Base-by-base conservation (phyloP, 2,329 filamentous ascomycete genomes). In the Raffaelea arxii region DNA sequence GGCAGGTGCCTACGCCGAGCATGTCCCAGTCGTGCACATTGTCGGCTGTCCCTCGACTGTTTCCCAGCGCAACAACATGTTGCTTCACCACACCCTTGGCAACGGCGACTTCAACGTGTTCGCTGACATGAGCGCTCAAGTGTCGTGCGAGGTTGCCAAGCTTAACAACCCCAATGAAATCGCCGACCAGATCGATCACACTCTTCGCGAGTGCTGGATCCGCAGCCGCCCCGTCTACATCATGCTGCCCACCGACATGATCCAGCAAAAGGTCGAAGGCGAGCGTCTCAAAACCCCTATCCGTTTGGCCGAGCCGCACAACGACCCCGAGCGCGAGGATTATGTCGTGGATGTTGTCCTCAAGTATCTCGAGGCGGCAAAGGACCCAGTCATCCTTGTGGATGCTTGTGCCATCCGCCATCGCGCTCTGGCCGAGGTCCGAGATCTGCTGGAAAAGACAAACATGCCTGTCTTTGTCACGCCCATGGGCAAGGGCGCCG, bases 401-500 rank as follows among this genome's bases (percentile, higher is more conserved):
- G 89, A 95, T 62, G 86, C 85, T 27, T 92, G 87, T 57, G 84
- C 86, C 11, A 80, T 89, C 53, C 80, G 87, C 27, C 85, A 92
- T 59, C 74, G 82, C 37, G 83, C 84, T 16, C 63, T 90, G 1
- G 63, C 78, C 1, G 86, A 92, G 62, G 80, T 88, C 18, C 79
- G 86, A 54, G 75, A 77, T 7, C 69, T 95, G 16, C 69, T 94
- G 44, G 71, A 82, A 50, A 86, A 82, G 62, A 86, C 86, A 1
- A 71, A 78, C 4, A 69, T 94, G 7, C 88, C 89, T 4, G 83
- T 86, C 0, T 94, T 92, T 56, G 85, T 90, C n/a, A 84, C 87
- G 0, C 86, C 88, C 3, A 94, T 94, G 84, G 88, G 88, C 41
- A 94, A 94, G 67, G 78, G 87, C 18, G 84, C 85, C 19, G 76